Evolutionary conservation across 768 basidiomycete genomes (phyloP).

Genomic region (Pleurotus giganteus): DNA sequence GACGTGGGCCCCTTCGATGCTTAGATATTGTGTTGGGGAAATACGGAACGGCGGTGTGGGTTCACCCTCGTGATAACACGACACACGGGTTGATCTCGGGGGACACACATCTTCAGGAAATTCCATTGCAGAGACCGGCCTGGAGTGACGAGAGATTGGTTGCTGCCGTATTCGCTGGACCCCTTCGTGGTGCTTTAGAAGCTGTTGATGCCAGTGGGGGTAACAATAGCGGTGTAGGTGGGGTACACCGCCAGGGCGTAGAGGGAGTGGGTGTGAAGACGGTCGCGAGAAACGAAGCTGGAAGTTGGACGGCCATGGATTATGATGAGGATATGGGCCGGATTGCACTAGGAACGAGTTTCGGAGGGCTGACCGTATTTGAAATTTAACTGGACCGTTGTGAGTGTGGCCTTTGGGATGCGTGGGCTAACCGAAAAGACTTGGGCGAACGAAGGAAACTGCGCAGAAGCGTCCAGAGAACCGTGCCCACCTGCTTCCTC

Average conservation of each 20-base stretch:
- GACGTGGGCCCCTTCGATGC: slow-evolving; percentile 53
- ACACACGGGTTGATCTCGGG: slow-evolving; percentile 32
- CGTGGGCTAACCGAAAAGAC: no score
- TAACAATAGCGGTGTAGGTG: neutral
- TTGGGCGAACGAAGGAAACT: no score
- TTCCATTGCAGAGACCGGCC: slow-evolving; percentile 11
- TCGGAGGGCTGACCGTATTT: slow-evolving; percentile 44
- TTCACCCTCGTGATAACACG: slow-evolving; percentile 51
- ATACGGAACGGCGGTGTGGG: slow-evolving; percentile 61
- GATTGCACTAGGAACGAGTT: slow-evolving; percentile 49
- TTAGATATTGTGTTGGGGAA: slow-evolving; percentile 50
- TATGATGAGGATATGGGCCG: slow-evolving; percentile 59
- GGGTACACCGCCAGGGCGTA: slow-evolving; percentile 5
- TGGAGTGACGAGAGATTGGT: slow-evolving; percentile 39
- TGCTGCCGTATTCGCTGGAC: slow-evolving; percentile 50
- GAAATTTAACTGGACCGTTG: slow-evolving; percentile 23
- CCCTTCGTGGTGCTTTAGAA: slow-evolving; percentile 19
- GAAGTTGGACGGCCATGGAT: slow-evolving; percentile 58
- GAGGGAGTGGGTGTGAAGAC: slow-evolving; percentile 9
- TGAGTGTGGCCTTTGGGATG: neutral
- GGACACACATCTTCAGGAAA: slow-evolving; percentile 12
- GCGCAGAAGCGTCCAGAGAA: no score
- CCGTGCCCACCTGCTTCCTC: no score
- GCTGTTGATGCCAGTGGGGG: slow-evolving; percentile 13
- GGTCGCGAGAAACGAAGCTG: slow-evolving; percentile 25